phyloP scores from a whole-genome alignment of 331 rosid species.

The Arachis monticola region DNA sequence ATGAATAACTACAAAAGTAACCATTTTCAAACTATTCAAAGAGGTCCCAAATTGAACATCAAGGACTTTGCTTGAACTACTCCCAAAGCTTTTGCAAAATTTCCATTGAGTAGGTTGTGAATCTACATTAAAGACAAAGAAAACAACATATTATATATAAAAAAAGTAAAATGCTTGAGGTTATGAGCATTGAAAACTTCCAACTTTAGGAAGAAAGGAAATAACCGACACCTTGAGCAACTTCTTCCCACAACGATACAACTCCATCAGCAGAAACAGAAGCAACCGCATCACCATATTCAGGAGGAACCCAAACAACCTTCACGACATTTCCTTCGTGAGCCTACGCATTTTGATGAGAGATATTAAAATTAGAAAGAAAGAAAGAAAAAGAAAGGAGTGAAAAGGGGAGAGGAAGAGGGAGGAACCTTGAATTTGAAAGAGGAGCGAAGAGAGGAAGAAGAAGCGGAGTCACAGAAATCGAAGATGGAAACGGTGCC shows the following conservation, averaged over 20 bases:
- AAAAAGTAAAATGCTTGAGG: neutral
- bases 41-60: conserved; percentile 83
- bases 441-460: conserved; percentile 61
- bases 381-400: neutral
- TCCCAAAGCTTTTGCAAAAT: conserved; percentile 66
- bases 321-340: conserved; percentile 60
- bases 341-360: conserved; percentile 47
- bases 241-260: conserved; percentile 83
- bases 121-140: conserved; percentile 45
- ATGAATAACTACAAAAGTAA: conserved; percentile 38
- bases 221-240: conserved; percentile 62
- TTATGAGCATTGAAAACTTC: conserved; percentile 6
- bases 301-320: conserved; percentile 88
- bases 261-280: conserved; percentile 73
- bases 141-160: neutral
- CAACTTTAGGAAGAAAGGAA: conserved; percentile 1
- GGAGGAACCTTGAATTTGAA: conserved; percentile 68
- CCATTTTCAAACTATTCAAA: conserved; percentile 72
- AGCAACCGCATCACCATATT: conserved; percentile 84
- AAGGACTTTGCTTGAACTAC: conserved; percentile 62
- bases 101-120: conserved; percentile 80
- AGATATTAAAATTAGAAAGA: neutral
- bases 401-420: conserved; percentile 26
- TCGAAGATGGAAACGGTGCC: conserved; percentile 80
- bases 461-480: conserved; percentile 60